Conservation (phyloP, 805 yeast genomes). For the Debaryomyces prosopidis region DNA sequence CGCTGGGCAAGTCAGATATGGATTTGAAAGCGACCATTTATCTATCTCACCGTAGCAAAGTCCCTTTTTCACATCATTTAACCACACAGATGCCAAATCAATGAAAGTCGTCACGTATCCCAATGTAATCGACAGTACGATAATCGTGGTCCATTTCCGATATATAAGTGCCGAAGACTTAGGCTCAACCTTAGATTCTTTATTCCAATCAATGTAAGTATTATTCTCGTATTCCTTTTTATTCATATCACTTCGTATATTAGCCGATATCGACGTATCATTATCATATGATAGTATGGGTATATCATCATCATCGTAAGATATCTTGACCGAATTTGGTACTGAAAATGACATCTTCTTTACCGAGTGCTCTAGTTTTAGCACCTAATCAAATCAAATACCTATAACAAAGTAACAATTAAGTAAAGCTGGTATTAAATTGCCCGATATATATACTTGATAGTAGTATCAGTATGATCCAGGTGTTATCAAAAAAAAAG, state of each 20-base stretch:
- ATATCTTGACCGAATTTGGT: background rate
- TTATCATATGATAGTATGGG: constrained; percentile 8
- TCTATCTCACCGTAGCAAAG: constrained; percentile 42
- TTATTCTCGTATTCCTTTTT: constrained; percentile 32
- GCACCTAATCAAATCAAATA: too few species aligned
- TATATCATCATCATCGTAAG: constrained; percentile 8
- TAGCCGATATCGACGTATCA: background rate
- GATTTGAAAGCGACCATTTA: constrained; percentile 42
- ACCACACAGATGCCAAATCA: constrained; percentile 50
- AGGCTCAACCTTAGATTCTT: constrained; percentile 35
- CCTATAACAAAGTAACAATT: too few species aligned
- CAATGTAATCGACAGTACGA: constrained; percentile 44
- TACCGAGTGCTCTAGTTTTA: too few species aligned
- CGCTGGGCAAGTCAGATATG: constrained; percentile 44
- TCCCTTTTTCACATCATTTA: constrained; percentile 56
- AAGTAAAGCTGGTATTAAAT: too few species aligned
- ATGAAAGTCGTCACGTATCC: constrained; percentile 51
- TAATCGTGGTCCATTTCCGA: constrained; percentile 50
- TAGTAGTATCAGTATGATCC: too few species aligned
- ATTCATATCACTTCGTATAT: background rate
- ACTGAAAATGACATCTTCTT: background rate
- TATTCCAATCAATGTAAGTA: constrained; percentile 54
- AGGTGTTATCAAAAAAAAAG: too few species aligned
- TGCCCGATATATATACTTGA: too few species aligned
- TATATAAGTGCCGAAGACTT: constrained; percentile 13